phyloP scores from a whole-genome alignment of 768 basidiomycete species.

The Tephrocybe rancida region DNA sequence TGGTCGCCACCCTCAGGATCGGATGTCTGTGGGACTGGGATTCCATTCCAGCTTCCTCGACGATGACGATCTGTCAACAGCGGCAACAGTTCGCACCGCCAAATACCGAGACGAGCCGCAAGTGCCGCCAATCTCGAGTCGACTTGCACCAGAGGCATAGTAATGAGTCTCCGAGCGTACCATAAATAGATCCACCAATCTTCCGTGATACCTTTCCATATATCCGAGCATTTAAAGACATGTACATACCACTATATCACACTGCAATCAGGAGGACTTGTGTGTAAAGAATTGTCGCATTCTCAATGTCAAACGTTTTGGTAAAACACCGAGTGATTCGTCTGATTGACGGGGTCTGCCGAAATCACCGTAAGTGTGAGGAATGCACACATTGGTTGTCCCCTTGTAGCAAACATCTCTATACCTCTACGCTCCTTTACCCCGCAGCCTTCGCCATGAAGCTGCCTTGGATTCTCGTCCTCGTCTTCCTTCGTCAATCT shows the following conservation, averaged over 20 bases:
- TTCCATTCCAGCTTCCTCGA: slow-evolving; percentile 85
- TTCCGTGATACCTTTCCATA: not conserved
- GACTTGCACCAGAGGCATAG: not conserved
- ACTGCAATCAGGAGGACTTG: no score
- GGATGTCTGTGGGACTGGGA: slow-evolving; percentile 42
- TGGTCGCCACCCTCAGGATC: slow-evolving; percentile 38
- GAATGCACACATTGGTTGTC: no score
- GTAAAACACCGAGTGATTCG: not conserved
- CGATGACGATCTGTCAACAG: slow-evolving; percentile 62
- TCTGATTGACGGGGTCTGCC: slow-evolving; percentile 2
- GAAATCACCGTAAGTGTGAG: not conserved
- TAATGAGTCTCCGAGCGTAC: not conserved
- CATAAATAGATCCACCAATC: not conserved
- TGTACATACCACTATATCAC: no score
- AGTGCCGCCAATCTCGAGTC: slow-evolving; percentile 10
- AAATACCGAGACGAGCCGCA: slow-evolving; percentile 60
- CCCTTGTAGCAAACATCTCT: not conserved
- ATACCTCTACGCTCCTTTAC: slow-evolving; percentile 11
- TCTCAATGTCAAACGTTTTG: not conserved
- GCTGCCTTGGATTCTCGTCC: slow-evolving; percentile 29
- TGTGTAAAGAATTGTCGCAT: not conserved
- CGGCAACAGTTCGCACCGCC: slow-evolving; percentile 30
- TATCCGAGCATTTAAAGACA: not conserved
- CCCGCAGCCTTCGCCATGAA: slow-evolving; percentile 25
- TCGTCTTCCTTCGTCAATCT: slow-evolving; percentile 31